Conservation (phyloP, 2,329 filamentous ascomycete genomes). For the Beauveria caledonica region DNA sequence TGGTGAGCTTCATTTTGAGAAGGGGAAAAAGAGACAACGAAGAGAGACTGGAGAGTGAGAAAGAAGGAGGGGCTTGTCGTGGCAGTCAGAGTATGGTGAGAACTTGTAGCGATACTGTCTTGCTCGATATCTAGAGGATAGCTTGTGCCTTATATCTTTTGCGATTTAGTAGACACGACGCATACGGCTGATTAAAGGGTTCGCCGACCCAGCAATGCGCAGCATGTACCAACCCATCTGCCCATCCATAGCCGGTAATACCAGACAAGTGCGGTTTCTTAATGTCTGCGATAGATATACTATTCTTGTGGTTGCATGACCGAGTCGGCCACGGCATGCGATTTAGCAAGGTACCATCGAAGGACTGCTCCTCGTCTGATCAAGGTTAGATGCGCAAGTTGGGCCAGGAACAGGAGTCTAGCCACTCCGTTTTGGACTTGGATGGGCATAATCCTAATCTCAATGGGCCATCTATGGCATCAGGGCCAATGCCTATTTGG, state of each 20-base stretch:
- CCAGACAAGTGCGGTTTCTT: background rate
- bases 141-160: background rate
- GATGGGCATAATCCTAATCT: background rate
- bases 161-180: background rate
- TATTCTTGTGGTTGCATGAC: background rate
- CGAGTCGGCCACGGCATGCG: background rate
- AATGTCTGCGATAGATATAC: background rate
- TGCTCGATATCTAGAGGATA: too few relatives aligned
- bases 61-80: background rate
- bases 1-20: background rate
- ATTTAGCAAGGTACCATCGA: background rate
- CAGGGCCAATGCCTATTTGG: conserved; percentile 3
- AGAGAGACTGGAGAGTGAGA: background rate
- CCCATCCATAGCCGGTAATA: background rate
- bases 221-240: background rate
- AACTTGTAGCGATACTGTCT: too few relatives aligned
- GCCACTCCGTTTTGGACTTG: background rate
- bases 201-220: background rate
- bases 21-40: background rate
- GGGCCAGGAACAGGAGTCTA: background rate
- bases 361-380: background rate
- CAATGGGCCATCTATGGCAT: background rate
- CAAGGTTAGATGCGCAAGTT: background rate
- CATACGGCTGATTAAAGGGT: background rate
- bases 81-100: too few relatives aligned